These are phyloP conservation scores for Clonostachys solani DNA, from an alignment of 2,329 filamentous ascomycete genomes.

Conservation along the genomic window DNA sequence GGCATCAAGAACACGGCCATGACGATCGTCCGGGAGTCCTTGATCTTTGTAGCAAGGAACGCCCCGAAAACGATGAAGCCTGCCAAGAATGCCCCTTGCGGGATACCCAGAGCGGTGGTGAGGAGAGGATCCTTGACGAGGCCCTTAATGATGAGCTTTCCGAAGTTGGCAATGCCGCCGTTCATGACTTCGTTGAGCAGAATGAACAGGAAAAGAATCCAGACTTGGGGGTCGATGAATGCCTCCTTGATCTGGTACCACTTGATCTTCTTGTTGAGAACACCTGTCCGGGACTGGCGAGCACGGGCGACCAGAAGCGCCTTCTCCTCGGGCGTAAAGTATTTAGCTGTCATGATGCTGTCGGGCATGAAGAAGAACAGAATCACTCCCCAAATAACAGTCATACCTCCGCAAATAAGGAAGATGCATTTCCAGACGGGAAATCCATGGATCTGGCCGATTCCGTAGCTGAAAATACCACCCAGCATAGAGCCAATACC, in stretches of 20 bases:
- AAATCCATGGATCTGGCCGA: constrained; percentile 12
- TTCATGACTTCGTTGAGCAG: constrained; percentile 33
- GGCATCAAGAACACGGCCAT: constrained; percentile 48
- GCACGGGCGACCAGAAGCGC: constrained; percentile 10
- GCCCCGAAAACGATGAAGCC: constrained; percentile 47
- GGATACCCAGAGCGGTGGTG: constrained; percentile 49
- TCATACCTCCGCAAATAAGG: constrained; percentile 23
- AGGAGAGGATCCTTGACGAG: constrained; percentile 24
- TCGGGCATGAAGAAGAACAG: neutral
- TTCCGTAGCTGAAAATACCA: constrained; percentile 42
- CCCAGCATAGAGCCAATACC: constrained; percentile 29
- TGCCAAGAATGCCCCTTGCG: constrained; percentile 47
- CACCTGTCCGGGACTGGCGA: constrained; percentile 38
- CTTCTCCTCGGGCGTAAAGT: constrained; percentile 4
- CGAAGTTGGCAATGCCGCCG: constrained; percentile 32
- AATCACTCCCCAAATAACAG: neutral
- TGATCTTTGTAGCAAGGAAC: constrained; percentile 43
- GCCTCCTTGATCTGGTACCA: constrained; percentile 39
- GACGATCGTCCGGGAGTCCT: constrained; percentile 43
- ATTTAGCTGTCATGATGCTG: neutral
- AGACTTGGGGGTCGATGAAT: constrained; percentile 48
- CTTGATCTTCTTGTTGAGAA: constrained; percentile 41
- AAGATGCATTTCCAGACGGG: constrained; percentile 49
- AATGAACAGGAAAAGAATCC: constrained; percentile 51
- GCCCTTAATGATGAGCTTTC: neutral